Evolutionary conservation across 352 stramenopile genomes (phyloP), one percentile per base, ranked within the genome.

Genomic region (Phytophthora crassamura): DNA sequence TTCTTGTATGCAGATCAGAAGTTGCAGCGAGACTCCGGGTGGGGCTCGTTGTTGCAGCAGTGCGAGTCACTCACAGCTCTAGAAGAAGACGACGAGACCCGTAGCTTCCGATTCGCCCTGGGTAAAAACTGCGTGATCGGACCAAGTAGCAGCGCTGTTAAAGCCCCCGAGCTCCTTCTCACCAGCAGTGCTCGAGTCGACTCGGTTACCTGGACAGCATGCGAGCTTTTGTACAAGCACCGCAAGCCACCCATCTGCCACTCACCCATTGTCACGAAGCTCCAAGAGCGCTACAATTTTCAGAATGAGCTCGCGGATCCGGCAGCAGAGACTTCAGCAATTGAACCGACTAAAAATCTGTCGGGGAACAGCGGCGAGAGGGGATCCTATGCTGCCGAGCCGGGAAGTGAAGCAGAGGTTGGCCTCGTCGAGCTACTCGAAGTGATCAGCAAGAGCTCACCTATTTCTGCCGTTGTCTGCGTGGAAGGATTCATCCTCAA

Each of bases 371-470:
- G 14, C 20, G 35, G 1, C 1, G 12, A 28, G 8, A 30, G 22
- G 39, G 46, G 49, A 20, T 34, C 58, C 12, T 55, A 79, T 35
- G 38, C 58, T 53, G 52, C 52, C 0, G 28, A 39, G 6, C 67
- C 78, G 10, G 72, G 74, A 7, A 78, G 66, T 12, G 67, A 78
- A 40, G 69, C 62, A 1, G 82, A 90, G 25, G 52, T 58, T 0
- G 77, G 83, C 38, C 53, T 86, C 0, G 59, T 82, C 10, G 59
- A 74, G 22, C 46, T 90, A 4, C 57, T 90, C 0, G 56, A 77
- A n/a, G 77, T 90, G 30, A 81, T 90, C 62, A 80, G 75, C 69
- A 77, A 75, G 55, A 88, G 82, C 34, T 63, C 64, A 1, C 82
- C 79, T 6, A 55, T 85, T 6, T 78, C 59, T 1, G 50, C 49